Evolutionary conservation across 148 eudicot species (phyloP), one percentile per base, ranked within the genome.

Genomic region (Polygonum aviculare): DNA sequence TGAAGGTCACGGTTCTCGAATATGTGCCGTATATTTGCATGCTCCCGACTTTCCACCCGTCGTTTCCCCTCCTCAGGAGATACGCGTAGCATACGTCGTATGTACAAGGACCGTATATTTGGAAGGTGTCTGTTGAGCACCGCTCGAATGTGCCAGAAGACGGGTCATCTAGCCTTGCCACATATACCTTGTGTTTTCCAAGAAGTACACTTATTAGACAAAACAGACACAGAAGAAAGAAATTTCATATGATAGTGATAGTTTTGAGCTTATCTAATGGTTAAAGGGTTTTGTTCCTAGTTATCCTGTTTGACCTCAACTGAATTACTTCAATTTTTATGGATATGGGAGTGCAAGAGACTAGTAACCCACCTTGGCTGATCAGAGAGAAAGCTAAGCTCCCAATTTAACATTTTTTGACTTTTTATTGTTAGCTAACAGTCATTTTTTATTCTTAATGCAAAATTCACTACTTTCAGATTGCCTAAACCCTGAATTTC

Each of bases 121-220:
- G 80, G 51, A 84, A 88, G 15, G 87, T 86, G 81, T 88, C 87
- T 15, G 85, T 81, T 12, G 89, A 88, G 75, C 91, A 88, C 7
- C 86, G 82, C 82, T 88, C 89, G 40, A 88, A 88, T 40, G 82
- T 79, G 52, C 80, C 78, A 9, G 89, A 59, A 31, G 76, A 40
- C 12, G 89, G 91, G 76, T 88, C 82, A 70, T 88, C 91, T 50
- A 88, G 60, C 81, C 89, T 86, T 73, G 87, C 80, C 78, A 81
- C 86, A 77, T 86, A 78, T 31, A 88, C 89, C 90, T 87, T 51
- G 5, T 39, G 16, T 19, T 36, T 67, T 67, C 72, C 41, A 67
- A 67, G 19, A 67, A 67, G 72, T 38, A 26, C 10, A 16, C 3
- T 14, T 10, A 16, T 67, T 67, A 35, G 72, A 38, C 72, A 67